Evolutionary conservation across 768 basidiomycete genomes (phyloP).

Genomic region (Amanita thiersii): DNA sequence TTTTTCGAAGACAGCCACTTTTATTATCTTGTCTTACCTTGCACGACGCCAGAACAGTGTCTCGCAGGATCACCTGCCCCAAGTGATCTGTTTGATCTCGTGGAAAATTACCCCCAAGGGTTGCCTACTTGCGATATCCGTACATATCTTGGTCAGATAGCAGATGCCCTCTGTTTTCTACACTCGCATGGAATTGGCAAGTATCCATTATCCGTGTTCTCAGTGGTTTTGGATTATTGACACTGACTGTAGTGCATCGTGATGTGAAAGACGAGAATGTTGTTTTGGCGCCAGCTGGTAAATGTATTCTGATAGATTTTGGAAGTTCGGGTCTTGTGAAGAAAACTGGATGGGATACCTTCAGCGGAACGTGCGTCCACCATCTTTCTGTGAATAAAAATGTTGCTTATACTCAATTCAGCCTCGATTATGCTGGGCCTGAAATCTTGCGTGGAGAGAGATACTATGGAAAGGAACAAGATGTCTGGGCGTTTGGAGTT

Average conservation of each 20-base stretch:
- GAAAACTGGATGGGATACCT: constrained; percentile 84
- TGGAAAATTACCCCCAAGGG: constrained; percentile 83
- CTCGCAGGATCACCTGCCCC: constrained; percentile 47
- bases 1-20: constrained; percentile 97
- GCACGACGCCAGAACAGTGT: constrained; percentile 50
- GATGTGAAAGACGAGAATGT: constrained; percentile 99
- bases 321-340: constrained; percentile 85
- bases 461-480: constrained; percentile 94
- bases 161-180: constrained; percentile 83
- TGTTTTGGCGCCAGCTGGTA: constrained; percentile 70
- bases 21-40: constrained; percentile 90
- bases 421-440: constrained; percentile 91
- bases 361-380: constrained; percentile 79
- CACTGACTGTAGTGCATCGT: constrained; percentile 63
- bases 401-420: constrained; percentile 18
- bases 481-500: constrained; percentile 97
- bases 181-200: constrained; percentile 88
- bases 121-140: constrained; percentile 67
- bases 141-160: constrained; percentile 88
- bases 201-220: constrained; percentile 14
- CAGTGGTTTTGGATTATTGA: constrained; percentile 8
- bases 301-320: constrained; percentile 93
- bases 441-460: constrained; percentile 93
- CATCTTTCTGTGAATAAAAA: constrained; percentile 5
- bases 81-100: constrained; percentile 91